Evolutionary conservation across 164 flowering plant species (phyloP), one percentile per base, ranked within the genome.

Genomic region (Akebia trifoliata): DNA sequence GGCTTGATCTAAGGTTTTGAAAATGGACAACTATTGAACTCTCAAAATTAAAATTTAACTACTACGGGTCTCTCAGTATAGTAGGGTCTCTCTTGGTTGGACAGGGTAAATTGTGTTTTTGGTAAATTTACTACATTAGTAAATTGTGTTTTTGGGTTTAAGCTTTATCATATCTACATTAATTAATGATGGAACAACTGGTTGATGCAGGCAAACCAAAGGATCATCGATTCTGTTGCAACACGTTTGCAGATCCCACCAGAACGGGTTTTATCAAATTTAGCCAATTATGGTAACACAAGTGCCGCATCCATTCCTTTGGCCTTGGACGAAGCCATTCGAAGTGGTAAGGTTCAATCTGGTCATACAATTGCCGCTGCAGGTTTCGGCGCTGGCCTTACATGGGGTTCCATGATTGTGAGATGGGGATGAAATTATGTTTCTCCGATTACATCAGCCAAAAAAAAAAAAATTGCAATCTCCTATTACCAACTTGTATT

Each of bases 301-400:
- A 87, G 98, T 59, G 94, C 98, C 35, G 97, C 96, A 56, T 93
- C 97, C 11, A 90, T 93, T 56, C 98, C 96, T 0, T 62, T 93
- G 74, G 98, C 96, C 29, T 66, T 91, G 75, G 98, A 91, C 64
- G 98, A 84, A 77, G 94, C 95, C 37, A 84, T 91, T 44, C 69
- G 89, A 60, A 71, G 82, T 34, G 96, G 98, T 47, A 86, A 80
- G 71, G 92, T 91, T 39, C 68, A 80, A 68, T 22, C 84, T 21
- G 98, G 98, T n/a, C 79, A 91, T 43, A 78, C 72, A 3, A 78
- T 91, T 43, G 90, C 87, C 6, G 52, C 81, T 39, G 85, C 90
- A 6, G 98, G 97, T 20, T 92, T 92, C 49, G 98, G 98, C 2
- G 98, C 95, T 6, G 97, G 98, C 35, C 77, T 92, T 38, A 87